Evolutionary conservation across 305 asterid species (phyloP).

Genomic region (Fraxinus paxiana): DNA sequence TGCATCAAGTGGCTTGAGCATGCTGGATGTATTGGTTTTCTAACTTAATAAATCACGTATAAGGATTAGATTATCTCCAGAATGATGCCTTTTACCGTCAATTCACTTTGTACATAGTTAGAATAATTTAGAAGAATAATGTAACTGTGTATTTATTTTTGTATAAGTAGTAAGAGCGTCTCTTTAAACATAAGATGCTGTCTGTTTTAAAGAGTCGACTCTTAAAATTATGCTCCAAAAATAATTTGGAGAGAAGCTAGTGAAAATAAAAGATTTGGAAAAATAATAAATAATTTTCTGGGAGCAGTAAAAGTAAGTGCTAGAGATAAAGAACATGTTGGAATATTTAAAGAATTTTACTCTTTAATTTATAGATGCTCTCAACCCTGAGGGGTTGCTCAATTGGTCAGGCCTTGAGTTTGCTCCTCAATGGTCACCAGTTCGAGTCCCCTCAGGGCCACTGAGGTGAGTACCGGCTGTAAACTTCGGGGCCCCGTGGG

Average conservation of each 20-base stretch:
- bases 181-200: neutral
- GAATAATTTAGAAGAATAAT: neutral
- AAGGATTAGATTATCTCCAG: neutral
- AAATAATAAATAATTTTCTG: neutral
- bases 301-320: neutral
- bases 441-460: no score
- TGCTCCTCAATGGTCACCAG: no score
- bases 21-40: neutral
- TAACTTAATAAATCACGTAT: neutral
- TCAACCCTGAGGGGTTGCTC: no score
- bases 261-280: neutral
- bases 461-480: no score
- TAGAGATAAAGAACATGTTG: neutral
- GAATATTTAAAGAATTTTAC: neutral
- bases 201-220: neutral
- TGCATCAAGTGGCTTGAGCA: neutral
- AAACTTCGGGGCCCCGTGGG: no score
- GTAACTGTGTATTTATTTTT: neutral
- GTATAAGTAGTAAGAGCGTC: neutral
- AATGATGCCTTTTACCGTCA: neutral
- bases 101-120: neutral
- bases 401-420: no score
- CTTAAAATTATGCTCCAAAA: neutral
- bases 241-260: neutral
- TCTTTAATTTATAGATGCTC: neutral